These are phyloP conservation scores for Halenospora varia DNA, from an alignment of 495 filamentous ascomycete species.

Conservation along the genomic window DNA sequence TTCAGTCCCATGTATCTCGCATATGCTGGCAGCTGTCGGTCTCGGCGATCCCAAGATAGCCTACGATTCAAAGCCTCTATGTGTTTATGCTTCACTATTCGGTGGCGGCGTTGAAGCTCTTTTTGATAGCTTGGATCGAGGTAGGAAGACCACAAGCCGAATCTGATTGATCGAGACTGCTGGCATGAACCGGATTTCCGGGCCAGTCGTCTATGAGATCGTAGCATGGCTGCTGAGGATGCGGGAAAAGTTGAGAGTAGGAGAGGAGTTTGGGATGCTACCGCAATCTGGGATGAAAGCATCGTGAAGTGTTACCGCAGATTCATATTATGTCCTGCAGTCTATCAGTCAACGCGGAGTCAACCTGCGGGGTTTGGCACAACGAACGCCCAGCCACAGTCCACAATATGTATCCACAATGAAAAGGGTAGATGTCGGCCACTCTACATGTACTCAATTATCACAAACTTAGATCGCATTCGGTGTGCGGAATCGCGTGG, in stretches of 20 bases:
- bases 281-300: slow-evolving; percentile 14
- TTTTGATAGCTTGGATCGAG: slow-evolving; percentile 33
- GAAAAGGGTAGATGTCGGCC: no score
- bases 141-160: slow-evolving; percentile 40
- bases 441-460: no score
- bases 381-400: not conserved
- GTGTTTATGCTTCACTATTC: slow-evolving; percentile 36
- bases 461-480: no score
- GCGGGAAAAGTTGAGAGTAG: not conserved
- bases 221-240: slow-evolving; percentile 12
- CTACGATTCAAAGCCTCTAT: slow-evolving; percentile 31
- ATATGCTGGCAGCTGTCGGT: slow-evolving; percentile 8
- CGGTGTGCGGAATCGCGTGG: no score
- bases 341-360: not conserved
- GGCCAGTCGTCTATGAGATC: slow-evolving; percentile 17
- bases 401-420: not conserved
- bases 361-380: not conserved
- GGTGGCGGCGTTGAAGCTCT: slow-evolving; percentile 36
- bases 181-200: slow-evolving; percentile 17
- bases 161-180: slow-evolving; percentile 42
- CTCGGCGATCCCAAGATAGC: slow-evolving; percentile 34
- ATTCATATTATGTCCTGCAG: slow-evolving; percentile 10
- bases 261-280: not conserved
- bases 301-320: slow-evolving; percentile 10
- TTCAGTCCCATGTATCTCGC: slow-evolving; percentile 27